Base-by-base conservation (phyloP, 1,139 yeast species). In the Scheffersomyces lignicola region DNA sequence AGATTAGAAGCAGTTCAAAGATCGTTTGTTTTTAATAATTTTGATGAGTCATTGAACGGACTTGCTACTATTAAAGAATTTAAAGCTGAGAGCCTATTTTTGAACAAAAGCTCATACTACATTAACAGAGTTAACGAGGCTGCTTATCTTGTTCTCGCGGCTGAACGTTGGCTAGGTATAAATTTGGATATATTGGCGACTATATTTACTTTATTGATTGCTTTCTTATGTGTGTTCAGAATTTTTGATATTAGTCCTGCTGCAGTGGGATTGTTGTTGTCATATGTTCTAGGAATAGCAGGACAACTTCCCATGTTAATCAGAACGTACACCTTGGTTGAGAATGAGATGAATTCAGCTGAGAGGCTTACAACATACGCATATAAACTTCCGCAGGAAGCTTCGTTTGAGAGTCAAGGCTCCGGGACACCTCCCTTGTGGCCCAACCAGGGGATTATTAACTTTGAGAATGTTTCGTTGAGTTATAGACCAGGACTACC, bases 301-400 rank as follows among this genome's bases (percentile, higher is more conserved):
- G 69, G 73, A 23, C 61, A 66, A 37, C 61, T 79, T 40, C 62
- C 75, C 3, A 54, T 74, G 55, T 58, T 76, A 38, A 56, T 78
- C 33, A 62, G 80, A 52, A 65, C 81, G 4, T 59, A 67, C 41
- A 84, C 95, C 1, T 81, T 80, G 51, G 76, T 83, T 20, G 95
- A 87, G 54, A 86, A 84, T 58, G 83, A 83, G 51, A 76, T 87
- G 88, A 85, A 84, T 51, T 80, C 94, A 6, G 92, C 82, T n/a
- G 96, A 88, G 61, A 74, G 96, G 54, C 60, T 88, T 35, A 72
- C 78, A 41, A 75, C 80, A 38, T 86, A 86, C 57, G 92, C 90
- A 1, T 68, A 47, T 36, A 45, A 56, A 24, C 50, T 69, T 36
- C 72, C 69, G 4, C 61, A 60, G 39, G 75, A 69, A 44, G 65